Evolutionary conservation across 1,284 basidiomycete species (phyloP).

Genomic region (Agroathelia rolfsii): DNA sequence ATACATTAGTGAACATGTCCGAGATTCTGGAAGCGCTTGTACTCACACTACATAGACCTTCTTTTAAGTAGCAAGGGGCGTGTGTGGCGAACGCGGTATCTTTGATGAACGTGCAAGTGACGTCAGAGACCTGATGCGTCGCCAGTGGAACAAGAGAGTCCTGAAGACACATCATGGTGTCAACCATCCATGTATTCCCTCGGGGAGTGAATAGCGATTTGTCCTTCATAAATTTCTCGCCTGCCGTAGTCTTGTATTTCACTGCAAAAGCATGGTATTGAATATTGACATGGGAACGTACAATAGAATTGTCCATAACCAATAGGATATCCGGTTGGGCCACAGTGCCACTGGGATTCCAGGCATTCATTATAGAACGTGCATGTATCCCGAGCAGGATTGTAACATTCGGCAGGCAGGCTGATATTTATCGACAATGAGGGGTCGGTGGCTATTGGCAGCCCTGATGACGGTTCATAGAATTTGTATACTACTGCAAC

Average conservation of each 20-base stretch:
- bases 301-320: constrained; percentile 30
- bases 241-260: too few species aligned
- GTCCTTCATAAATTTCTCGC: constrained; percentile 24
- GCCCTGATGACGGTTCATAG: too few species aligned
- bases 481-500: too few species aligned
- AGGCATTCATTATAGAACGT: constrained; percentile 34
- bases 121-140: constrained; percentile 12
- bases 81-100: constrained; percentile 31
- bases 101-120: constrained; percentile 25
- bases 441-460: too few species aligned
- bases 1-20: too few species aligned
- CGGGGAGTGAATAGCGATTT: constrained; percentile 17
- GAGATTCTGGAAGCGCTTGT: too few species aligned
- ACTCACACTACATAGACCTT: constrained; percentile 33
- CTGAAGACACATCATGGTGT: constrained; percentile 38
- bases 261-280: too few species aligned
- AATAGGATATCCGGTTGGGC: constrained; percentile 30
- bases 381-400: constrained; percentile 29
- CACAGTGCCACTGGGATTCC: constrained; percentile 33
- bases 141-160: constrained; percentile 28
- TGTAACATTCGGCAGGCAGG: constrained; percentile 21
- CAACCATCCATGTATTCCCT: constrained; percentile 32
- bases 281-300: too few species aligned
- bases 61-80: constrained; percentile 27
- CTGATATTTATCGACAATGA: too few species aligned